Conservation (phyloP, 306 rosid species). For the Vigna unguiculata region DNA sequence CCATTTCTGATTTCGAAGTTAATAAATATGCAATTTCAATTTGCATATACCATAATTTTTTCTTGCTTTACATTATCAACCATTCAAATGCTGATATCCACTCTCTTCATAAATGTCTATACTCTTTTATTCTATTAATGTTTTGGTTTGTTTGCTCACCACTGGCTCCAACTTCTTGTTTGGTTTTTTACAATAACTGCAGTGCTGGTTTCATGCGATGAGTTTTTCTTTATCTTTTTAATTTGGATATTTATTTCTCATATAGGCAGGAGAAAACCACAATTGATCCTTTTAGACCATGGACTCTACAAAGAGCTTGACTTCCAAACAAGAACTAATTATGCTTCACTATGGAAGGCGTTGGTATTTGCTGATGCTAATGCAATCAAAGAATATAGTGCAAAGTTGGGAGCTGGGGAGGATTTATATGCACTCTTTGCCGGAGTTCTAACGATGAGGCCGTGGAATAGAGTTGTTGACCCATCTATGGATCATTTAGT, state of each 20-base stretch:
- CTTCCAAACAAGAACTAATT: constrained; percentile 70
- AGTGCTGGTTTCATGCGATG: constrained; percentile 14
- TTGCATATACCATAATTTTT: constrained; percentile 12
- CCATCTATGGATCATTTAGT: constrained; percentile 87
- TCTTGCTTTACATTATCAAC: constrained; percentile 19
- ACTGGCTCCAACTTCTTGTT: constrained; percentile 5
- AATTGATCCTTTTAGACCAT: constrained; percentile 88
- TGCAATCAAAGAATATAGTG: constrained; percentile 85
- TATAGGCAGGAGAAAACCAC: constrained; percentile 91
- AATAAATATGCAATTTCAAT: constrained; percentile 26
- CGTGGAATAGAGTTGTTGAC: constrained; percentile 92
- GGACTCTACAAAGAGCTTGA: constrained; percentile 97
- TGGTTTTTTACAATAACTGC: constrained; percentile 18
- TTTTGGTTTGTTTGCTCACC: constrained; percentile 32
- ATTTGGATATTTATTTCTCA: constrained; percentile 34
- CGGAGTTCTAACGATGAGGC: constrained; percentile 94
- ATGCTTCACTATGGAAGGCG: constrained; percentile 96
- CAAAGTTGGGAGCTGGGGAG: constrained; percentile 96
- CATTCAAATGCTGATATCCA: not conserved
- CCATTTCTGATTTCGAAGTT: constrained; percentile 2
- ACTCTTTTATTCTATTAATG: not conserved
- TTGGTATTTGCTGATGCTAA: constrained; percentile 82
- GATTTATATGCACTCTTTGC: constrained; percentile 93
- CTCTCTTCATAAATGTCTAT: not conserved
- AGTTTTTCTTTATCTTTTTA: constrained; percentile 26